A percentile compares a stretch with the other conserved stretches of the same genome.
These are phyloP conservation scores for Tothia fuscella DNA, from an alignment of 2,329 filamentous ascomycete genomes.

Conservation along the genomic window DNA sequence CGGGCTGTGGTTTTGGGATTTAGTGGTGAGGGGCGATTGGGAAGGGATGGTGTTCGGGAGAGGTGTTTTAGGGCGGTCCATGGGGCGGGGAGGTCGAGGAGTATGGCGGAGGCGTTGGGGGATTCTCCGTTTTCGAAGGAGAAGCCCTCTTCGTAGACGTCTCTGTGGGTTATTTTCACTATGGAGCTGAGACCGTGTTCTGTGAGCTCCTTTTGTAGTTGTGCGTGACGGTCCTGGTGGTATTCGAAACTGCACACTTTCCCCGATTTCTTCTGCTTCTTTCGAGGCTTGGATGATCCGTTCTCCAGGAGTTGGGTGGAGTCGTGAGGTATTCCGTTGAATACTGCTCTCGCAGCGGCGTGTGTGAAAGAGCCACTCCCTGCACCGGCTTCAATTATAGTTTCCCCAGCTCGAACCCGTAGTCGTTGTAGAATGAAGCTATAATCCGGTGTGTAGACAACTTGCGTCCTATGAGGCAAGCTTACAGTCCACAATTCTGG, in stretches of 20 bases:
- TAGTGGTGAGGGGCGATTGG: slow-evolving; percentile 36
- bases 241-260: slow-evolving; percentile 77
- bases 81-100: slow-evolving; percentile 69
- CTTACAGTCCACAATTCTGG: slow-evolving; percentile 74
- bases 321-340: slow-evolving; percentile 50
- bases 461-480: slow-evolving; percentile 70
- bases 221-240: slow-evolving; percentile 58
- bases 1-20: slow-evolving; percentile 61
- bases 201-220: slow-evolving; percentile 57
- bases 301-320: slow-evolving; percentile 20
- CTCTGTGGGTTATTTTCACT: slow-evolving; percentile 63
- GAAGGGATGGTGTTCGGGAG: slow-evolving; percentile 37
- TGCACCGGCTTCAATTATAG: slow-evolving; percentile 68
- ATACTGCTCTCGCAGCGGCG: slow-evolving; percentile 63
- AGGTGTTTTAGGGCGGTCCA: slow-evolving; percentile 70
- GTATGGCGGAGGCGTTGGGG: slow-evolving; percentile 56
- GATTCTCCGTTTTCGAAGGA: slow-evolving; percentile 29
- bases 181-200: slow-evolving; percentile 53
- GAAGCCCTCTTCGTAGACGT: slow-evolving; percentile 69
- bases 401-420: slow-evolving; percentile 58
- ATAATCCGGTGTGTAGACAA: slow-evolving; percentile 79
- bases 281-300: slow-evolving; percentile 14
- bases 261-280: slow-evolving; percentile 37
- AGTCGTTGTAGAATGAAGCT: slow-evolving; percentile 72
- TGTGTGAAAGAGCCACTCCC: slow-evolving; percentile 79